phyloP scores from a whole-genome alignment of 1,139 yeast genomes.

The Wickerhamomyces sp. region DNA sequence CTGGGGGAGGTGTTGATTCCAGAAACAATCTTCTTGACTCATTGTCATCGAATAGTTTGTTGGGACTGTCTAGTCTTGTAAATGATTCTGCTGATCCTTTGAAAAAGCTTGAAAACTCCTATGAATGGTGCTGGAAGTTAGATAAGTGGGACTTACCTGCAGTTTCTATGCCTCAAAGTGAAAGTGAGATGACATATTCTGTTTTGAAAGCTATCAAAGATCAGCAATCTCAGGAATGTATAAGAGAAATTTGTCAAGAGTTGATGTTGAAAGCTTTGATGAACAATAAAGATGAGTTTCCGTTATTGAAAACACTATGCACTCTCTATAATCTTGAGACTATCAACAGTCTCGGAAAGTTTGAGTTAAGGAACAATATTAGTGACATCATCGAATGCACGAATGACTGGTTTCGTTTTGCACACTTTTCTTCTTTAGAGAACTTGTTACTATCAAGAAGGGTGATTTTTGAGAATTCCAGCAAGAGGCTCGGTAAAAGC shows the following conservation, averaged over 20 bases:
- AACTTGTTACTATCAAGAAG: conserved; percentile 39
- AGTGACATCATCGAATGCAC: conserved; percentile 8
- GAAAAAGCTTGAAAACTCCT: conserved; percentile 20
- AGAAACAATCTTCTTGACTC: conserved; percentile 30
- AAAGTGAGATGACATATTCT: conserved; percentile 43
- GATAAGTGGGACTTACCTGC: conserved; percentile 65
- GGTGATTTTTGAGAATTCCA: conserved; percentile 11
- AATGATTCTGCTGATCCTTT: conserved; percentile 21
- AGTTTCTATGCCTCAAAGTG: conserved; percentile 29
- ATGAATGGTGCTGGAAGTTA: conserved; percentile 67
- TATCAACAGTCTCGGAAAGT: conserved; percentile 4
- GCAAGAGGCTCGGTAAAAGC: conserved; percentile 3
- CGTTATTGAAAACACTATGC: conserved; percentile 38
- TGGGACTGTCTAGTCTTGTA: conserved; percentile 43
- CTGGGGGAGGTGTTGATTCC: conserved; percentile 5
- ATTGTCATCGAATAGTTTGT: conserved; percentile 41
- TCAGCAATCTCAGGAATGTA: not conserved
- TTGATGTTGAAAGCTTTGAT: conserved; percentile 29
- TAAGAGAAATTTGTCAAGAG: conserved; percentile 6
- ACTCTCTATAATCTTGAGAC: conserved; percentile 29
- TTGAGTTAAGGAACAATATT: conserved; percentile 9
- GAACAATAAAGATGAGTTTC: not conserved
- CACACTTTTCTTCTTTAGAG: conserved; percentile 37
- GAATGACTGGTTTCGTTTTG: conserved; percentile 34
- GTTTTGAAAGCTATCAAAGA: conserved; percentile 34